These are phyloP conservation scores for Mycena citricolor DNA, from an alignment of 1,284 basidiomycete genomes.

Conservation along the genomic window DNA sequence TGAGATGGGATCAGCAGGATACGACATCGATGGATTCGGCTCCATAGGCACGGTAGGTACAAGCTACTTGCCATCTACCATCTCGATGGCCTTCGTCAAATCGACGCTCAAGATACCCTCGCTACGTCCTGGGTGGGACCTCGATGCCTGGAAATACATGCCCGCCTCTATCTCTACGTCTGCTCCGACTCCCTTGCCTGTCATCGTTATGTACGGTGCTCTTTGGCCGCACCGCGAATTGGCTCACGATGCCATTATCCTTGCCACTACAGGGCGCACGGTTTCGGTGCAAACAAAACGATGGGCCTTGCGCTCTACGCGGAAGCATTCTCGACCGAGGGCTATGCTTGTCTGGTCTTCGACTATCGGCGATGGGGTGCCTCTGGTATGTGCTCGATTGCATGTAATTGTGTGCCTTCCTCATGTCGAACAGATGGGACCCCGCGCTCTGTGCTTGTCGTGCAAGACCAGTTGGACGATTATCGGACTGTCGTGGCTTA, in stretches of 20 bases:
- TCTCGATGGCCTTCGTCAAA: slow-evolving; percentile 19
- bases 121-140: slow-evolving; percentile 32
- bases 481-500: slow-evolving; percentile 39
- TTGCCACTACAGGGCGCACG: slow-evolving; percentile 35
- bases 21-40: too few relatives aligned
- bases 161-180: slow-evolving; percentile 21
- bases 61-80: too few relatives aligned
- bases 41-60: too few relatives aligned
- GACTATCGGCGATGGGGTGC: slow-evolving; percentile 42
- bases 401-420: not conserved
- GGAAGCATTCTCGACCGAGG: slow-evolving; percentile 32
- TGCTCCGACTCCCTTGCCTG: slow-evolving; percentile 25
- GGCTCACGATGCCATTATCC: not conserved
- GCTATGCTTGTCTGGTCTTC: slow-evolving; percentile 39
- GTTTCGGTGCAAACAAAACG: slow-evolving; percentile 34
- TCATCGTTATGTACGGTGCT: slow-evolving; percentile 36
- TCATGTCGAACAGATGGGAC: slow-evolving; percentile 32
- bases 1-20: too few relatives aligned
- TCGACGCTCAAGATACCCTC: slow-evolving; percentile 33
- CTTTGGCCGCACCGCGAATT: not conserved
- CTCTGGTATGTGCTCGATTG: slow-evolving; percentile 30
- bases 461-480: slow-evolving; percentile 40
- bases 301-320: slow-evolving; percentile 37
- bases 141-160: slow-evolving; percentile 38
- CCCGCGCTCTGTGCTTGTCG: slow-evolving; percentile 32